phyloP scores from a whole-genome alignment of 495 filamentous ascomycete species.

The Penicillium coprophilum region DNA sequence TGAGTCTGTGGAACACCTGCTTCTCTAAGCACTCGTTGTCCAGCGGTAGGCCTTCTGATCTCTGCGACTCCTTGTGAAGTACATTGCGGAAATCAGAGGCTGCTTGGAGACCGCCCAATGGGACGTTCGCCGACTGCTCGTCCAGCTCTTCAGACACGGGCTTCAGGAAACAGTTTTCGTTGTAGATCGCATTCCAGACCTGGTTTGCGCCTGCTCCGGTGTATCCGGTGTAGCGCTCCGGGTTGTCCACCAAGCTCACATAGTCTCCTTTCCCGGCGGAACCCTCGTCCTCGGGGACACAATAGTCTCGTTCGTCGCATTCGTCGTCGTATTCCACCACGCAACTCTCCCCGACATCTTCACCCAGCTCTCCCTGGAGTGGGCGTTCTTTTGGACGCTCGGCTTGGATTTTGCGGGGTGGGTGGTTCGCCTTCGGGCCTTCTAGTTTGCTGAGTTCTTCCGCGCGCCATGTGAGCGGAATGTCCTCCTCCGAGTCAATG shows the following conservation, averaged over 20 bases:
- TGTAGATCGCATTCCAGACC: constrained; percentile 96
- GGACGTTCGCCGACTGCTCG: constrained; percentile 29
- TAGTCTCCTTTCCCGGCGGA: constrained; percentile 89
- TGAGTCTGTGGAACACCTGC: constrained; percentile 90
- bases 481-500: constrained; percentile 90
- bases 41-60: constrained; percentile 63
- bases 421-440: constrained; percentile 87
- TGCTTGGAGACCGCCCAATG: constrained; percentile 55
- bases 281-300: constrained; percentile 91
- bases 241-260: constrained; percentile 89
- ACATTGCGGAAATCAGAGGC: constrained; percentile 82
- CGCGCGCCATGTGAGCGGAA: constrained; percentile 86
- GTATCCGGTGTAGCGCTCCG: constrained; percentile 94
- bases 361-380: constrained; percentile 78
- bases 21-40: constrained; percentile 97
- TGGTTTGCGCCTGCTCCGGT: constrained; percentile 76
- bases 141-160: constrained; percentile 44
- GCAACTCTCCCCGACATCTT: constrained; percentile 88
- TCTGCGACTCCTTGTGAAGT: constrained; percentile 68
- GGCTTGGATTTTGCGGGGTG: constrained; percentile 66
- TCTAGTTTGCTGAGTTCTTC: constrained; percentile 91
- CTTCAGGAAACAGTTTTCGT: constrained; percentile 94
- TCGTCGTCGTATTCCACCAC: constrained; percentile 97
- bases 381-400: constrained; percentile 68
- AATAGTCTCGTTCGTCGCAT: constrained; percentile 96